phyloP scores from a whole-genome alignment of 225 moss, liverwort and hornwort genomes.

The Bryoerythrophyllum caledonicum region DNA sequence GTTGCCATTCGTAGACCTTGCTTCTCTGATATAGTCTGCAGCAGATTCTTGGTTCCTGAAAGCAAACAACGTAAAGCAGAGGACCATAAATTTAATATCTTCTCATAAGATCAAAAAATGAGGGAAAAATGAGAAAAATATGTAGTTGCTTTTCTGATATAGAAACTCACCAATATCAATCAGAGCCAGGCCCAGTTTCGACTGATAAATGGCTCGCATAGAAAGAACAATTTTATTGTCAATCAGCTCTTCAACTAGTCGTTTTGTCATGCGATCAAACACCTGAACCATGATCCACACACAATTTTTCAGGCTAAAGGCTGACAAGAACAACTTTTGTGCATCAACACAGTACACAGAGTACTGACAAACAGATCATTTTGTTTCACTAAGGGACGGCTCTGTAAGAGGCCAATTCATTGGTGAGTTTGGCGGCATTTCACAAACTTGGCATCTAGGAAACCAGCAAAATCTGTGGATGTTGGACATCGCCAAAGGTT shows the following conservation, averaged over 20 bases:
- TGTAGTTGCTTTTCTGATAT: background rate
- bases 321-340: background rate
- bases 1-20: conserved; percentile 87
- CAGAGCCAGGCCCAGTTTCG: conserved; percentile 75
- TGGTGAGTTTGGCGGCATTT: too few relatives aligned
- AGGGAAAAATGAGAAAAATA: background rate
- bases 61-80: background rate
- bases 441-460: too few relatives aligned
- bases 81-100: background rate
- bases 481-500: too few relatives aligned
- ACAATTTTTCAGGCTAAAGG: background rate
- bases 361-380: conserved; percentile 2
- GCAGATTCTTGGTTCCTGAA: conserved; percentile 77
- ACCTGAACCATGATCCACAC: conserved; percentile 51
- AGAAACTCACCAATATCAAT: conserved; percentile 73
- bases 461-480: too few relatives aligned
- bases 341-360: background rate
- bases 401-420: background rate
- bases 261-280: conserved; percentile 89
- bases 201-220: conserved; percentile 95
- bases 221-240: conserved; percentile 88
- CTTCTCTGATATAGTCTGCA: conserved; percentile 76
- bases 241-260: conserved; percentile 87
- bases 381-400: background rate
- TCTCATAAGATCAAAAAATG: conserved; percentile 1